Evolutionary conservation across 2,329 filamentous ascomycete species (phyloP).

Genomic region (Nemania sp.): DNA sequence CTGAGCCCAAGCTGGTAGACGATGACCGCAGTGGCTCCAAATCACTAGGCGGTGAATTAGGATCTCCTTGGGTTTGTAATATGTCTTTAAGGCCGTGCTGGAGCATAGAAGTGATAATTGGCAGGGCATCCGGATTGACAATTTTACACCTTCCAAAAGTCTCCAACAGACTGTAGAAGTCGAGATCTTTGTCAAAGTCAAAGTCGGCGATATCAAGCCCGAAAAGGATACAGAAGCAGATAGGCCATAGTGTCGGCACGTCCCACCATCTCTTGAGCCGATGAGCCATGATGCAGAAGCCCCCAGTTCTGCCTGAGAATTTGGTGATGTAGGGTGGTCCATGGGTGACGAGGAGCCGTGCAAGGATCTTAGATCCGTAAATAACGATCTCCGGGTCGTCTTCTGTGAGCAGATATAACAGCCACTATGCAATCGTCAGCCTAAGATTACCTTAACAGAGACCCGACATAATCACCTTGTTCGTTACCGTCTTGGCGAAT

Average conservation of each 20-base stretch:
- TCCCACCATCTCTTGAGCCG: slow-evolving; percentile 89
- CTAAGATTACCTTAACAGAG: slow-evolving; percentile 34
- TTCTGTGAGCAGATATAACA: slow-evolving; percentile 87
- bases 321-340: slow-evolving; percentile 82
- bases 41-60: slow-evolving; percentile 54
- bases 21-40: slow-evolving; percentile 26
- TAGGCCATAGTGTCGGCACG: slow-evolving; percentile 80
- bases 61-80: slow-evolving; percentile 64
- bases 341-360: slow-evolving; percentile 80
- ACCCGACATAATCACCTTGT: slow-evolving; percentile 67
- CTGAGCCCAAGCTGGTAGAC: slow-evolving; percentile 36
- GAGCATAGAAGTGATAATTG: slow-evolving; percentile 83
- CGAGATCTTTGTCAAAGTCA: slow-evolving; percentile 73
- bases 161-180: slow-evolving; percentile 73
- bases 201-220: slow-evolving; percentile 77
- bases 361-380: slow-evolving; percentile 79
- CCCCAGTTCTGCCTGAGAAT: slow-evolving; percentile 81
- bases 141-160: slow-evolving; percentile 73
- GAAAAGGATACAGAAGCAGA: slow-evolving; percentile 88
- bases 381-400: slow-evolving; percentile 82
- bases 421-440: slow-evolving; percentile 66
- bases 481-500: slow-evolving; percentile 92
- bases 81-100: slow-evolving; percentile 79
- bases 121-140: slow-evolving; percentile 75
- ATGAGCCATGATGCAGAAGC: slow-evolving; percentile 83